phyloP scores from a whole-genome alignment of 768 basidiomycete species.

The Dacryopinax spathularia region DNA sequence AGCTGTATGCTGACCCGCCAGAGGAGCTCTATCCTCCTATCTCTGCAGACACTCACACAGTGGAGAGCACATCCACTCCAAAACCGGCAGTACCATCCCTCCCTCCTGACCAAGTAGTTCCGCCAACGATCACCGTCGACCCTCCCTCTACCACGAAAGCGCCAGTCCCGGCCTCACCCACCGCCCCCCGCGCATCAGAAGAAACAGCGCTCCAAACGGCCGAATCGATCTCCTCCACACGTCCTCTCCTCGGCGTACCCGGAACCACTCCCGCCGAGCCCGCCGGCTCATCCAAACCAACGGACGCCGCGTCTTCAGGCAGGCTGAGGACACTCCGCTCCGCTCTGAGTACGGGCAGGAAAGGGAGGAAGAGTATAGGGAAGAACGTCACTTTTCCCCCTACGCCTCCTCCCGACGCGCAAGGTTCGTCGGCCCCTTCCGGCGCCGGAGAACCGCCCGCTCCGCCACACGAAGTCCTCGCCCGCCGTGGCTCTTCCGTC shows the following conservation, averaged over 20 bases:
- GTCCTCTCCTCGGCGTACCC: neutral
- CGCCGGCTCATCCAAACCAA: no score
- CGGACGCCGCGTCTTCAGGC: neutral
- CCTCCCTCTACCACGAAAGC: no score
- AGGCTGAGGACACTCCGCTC: neutral
- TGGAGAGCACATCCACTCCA: no score
- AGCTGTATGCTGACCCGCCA: neutral
- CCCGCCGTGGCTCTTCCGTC: slow-evolving; percentile 41
- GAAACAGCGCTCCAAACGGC: neutral
- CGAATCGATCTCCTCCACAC: neutral
- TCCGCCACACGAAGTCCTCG: slow-evolving; percentile 52
- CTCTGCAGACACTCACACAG: no score
- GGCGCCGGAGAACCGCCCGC: slow-evolving; percentile 23
- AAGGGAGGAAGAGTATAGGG: neutral
- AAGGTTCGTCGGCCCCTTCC: neutral
- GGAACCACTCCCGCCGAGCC: no score
- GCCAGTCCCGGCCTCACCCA: no score
- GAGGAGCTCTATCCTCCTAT: no score
- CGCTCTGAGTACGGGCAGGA: neutral
- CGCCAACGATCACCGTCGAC: no score
- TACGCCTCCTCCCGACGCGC: neutral
- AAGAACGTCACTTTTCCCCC: neutral
- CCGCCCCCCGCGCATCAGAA: neutral
- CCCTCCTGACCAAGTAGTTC: no score
- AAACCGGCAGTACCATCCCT: no score